phyloP scores from a whole-genome alignment of 345 rosid species.

The Sisymbrium irio region DNA sequence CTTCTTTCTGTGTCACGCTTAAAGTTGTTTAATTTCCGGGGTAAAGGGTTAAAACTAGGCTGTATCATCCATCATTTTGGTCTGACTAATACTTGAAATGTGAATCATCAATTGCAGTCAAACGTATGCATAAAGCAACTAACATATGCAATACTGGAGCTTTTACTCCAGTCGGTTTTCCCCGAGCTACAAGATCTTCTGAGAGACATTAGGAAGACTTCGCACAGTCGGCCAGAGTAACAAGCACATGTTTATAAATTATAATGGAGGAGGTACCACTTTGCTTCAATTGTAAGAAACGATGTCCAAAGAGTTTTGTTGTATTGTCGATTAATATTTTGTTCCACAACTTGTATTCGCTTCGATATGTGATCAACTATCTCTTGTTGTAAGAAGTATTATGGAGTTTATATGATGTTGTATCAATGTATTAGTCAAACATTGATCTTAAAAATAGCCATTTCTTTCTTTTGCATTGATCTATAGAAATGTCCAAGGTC shows the following conservation, averaged over 20 bases:
- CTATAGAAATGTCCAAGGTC: too few relatives aligned
- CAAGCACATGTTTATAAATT: neutral
- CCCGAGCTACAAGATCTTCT: constrained; percentile 83
- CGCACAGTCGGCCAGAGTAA: constrained; percentile 24
- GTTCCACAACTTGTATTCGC: too few relatives aligned
- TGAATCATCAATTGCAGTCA: constrained; percentile 55
- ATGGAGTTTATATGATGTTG: too few relatives aligned
- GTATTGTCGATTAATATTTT: too few relatives aligned
- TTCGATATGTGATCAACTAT: too few relatives aligned
- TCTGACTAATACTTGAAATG: neutral
- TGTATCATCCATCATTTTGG: constrained; percentile 15
- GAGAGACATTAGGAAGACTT: constrained; percentile 56
- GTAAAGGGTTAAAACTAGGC: neutral
- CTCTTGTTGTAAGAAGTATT: too few relatives aligned
- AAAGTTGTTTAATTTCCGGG: neutral
- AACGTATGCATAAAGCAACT: constrained; percentile 89
- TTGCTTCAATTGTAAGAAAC: too few relatives aligned
- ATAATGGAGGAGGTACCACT: constrained; percentile 28
- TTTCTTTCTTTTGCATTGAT: too few relatives aligned
- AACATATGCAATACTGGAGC: constrained; percentile 69
- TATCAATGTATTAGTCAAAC: too few relatives aligned
- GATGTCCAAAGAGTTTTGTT: too few relatives aligned
- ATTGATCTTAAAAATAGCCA: too few relatives aligned
- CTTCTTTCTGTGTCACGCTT: neutral
- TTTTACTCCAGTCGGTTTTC: constrained; percentile 65